Evolutionary conservation across 306 rosid species (phyloP).

Genomic region (Begonia peltatifolia): DNA sequence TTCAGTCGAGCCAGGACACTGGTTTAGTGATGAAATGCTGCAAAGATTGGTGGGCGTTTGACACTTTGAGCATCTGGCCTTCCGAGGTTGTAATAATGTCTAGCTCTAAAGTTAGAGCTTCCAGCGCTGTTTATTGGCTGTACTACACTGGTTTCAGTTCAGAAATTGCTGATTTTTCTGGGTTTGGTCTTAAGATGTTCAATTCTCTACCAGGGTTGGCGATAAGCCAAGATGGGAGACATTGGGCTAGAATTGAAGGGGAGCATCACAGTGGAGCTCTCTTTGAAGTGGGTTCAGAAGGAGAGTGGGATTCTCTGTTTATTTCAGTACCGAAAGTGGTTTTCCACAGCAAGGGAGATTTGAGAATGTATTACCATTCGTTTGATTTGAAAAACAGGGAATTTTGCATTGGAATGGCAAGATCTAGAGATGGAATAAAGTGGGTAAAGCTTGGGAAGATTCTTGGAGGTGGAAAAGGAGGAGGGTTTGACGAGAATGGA

Average conservation of each 20-base stretch:
- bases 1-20: constrained; percentile 34
- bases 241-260: constrained; percentile 88
- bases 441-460: constrained; percentile 70
- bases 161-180: constrained; percentile 23
- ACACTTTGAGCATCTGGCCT: constrained; percentile 50
- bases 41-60: constrained; percentile 75
- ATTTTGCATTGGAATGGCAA: constrained; percentile 52
- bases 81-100: constrained; percentile 67
- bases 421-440: constrained; percentile 74
- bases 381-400: constrained; percentile 38
- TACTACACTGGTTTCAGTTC: constrained; percentile 46
- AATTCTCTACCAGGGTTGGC: constrained; percentile 72
- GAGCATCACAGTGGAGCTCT: constrained; percentile 78
- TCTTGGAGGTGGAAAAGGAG: constrained; percentile 36
- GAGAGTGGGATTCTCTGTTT: constrained; percentile 60
- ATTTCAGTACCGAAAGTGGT: constrained; percentile 56
- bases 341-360: constrained; percentile 50
- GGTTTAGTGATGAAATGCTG: constrained; percentile 48
- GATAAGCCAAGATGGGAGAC: constrained; percentile 71
- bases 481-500: constrained; percentile 53
- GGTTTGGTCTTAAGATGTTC: constrained; percentile 12
- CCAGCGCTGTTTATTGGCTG: constrained; percentile 64
- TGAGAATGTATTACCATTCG: constrained; percentile 77
- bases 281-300: constrained; percentile 48
- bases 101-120: constrained; percentile 41